A percentile compares a stretch with the other conserved stretches of the same genome.
Evolutionary conservation across 495 filamentous ascomycete genomes (phyloP).

Genomic region (Aspergillus cavernicola): DNA sequence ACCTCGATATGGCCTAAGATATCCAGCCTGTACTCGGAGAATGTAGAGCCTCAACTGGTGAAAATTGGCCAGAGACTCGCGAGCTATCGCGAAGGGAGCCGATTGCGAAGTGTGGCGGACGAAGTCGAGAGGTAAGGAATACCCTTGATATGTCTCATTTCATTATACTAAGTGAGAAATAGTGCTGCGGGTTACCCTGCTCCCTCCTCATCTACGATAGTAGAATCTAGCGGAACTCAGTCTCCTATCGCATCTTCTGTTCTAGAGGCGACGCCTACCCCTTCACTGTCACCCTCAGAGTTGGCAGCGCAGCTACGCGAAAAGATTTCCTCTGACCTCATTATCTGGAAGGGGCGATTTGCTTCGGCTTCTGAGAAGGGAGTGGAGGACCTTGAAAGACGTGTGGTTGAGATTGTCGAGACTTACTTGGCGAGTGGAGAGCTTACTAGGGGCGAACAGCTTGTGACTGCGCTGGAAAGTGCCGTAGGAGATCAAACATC

Average conservation of each 20-base stretch:
- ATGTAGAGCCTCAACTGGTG: slow-evolving; percentile 91
- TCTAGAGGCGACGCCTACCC: slow-evolving; percentile 18
- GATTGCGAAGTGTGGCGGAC: slow-evolving; percentile 54
- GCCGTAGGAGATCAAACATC: slow-evolving; percentile 58
- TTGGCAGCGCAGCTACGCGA: slow-evolving; percentile 54
- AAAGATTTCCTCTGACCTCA: slow-evolving; percentile 72
- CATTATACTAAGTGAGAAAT: slow-evolving; percentile 22
- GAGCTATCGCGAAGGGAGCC: slow-evolving; percentile 68
- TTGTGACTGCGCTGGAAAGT: slow-evolving; percentile 65
- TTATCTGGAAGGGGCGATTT: slow-evolving; percentile 82
- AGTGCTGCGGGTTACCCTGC: slow-evolving; percentile 29
- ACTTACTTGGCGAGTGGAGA: slow-evolving; percentile 64
- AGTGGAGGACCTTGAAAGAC: slow-evolving; percentile 61
- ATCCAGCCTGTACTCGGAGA: slow-evolving; percentile 75
- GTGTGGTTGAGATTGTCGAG: slow-evolving; percentile 74
- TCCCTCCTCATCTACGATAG: slow-evolving; percentile 19
- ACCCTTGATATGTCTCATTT: not conserved
- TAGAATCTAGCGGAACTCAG: slow-evolving; percentile 18
- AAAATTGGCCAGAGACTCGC: slow-evolving; percentile 89
- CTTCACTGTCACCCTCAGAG: slow-evolving; percentile 37
- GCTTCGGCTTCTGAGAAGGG: slow-evolving; percentile 76
- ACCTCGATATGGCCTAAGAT: slow-evolving; percentile 75
- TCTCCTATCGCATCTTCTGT: slow-evolving; percentile 22
- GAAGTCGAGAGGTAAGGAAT: slow-evolving; percentile 47
- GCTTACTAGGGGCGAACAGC: slow-evolving; percentile 61